Base-by-base conservation (phyloP, 73 alveolate species). In the Tetrahymena thermophila region DNA sequence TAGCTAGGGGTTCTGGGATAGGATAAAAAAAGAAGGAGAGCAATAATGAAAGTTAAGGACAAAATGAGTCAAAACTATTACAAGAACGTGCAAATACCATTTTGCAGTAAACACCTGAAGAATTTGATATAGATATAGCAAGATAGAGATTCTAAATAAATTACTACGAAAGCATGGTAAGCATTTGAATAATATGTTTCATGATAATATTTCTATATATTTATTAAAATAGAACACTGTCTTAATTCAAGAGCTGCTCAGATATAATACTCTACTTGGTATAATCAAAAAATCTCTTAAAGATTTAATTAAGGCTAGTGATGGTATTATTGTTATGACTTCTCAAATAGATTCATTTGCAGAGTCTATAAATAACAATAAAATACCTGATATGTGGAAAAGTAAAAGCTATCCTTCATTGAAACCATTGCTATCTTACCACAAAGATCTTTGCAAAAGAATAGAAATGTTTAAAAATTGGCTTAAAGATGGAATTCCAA, bases 311-410 rank as follows among this genome's bases (percentile, higher is more conserved):
- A 98, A 97, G 96, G 99, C 99, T 50, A 94, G 98, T 35, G 98
- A 98, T 35, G 99, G 99, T 34, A 97, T 96, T 94, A 96, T 99
- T 25, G 99, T 99, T 11, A 98, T 98, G 99, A 99, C 97, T 94
- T 94, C 94, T 94, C 99, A 98, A 93, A 97, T 98, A 43, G 99
- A 98, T 95, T 97, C 96, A 38, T 94, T 98, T 97, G 98, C 98
- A 31, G 98, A 97, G 89, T 95, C 98, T 35, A 85, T 98, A 43
- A 95, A 97, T 38, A 98, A 97, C 56, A 98, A 98, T 96, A 71
- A 96, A 85, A 97, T 98, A 25, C 99, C 99, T 34, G 98, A 98
- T 85, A 95, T 85, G 43, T 98, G 99, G 99, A 97, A 96, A 50
- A 95, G 97, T 85, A 96, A 95, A 25, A 98, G 99, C 28, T 98